Base-by-base conservation (phyloP, 169 alveolate species). In the Eimeria zaria region DNA sequence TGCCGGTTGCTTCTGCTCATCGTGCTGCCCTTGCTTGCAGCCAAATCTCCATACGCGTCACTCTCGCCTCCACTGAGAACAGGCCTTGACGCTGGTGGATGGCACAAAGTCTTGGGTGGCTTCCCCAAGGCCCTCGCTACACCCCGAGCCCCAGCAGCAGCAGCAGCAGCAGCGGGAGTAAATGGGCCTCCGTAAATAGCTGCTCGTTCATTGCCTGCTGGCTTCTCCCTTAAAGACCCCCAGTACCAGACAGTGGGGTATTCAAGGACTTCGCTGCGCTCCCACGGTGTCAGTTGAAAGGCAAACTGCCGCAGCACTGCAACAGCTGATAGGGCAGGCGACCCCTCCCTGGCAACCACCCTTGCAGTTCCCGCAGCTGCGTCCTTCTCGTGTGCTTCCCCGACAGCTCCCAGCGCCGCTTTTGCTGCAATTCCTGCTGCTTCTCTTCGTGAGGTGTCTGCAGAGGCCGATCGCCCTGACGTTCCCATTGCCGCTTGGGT, bases 201-300 rank as follows among this genome's bases (percentile, higher is more conserved):
- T 41, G 89, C 89, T 11, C 41, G 58, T 55, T 55, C 91, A 9
- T n/a, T 44, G 44, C 76, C 91, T 44, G 91, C 78, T 33, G 91
- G 91, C 62, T 22, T 84, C 53, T 55, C 78, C 76, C 91, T 22
- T 30, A 33, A 22, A 44, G 91, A 30, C 4, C 95, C 95, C 95
- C 95, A 90, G 33, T 90, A 90, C 90, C 81, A 90, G 14, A 90
- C 89, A 51, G 39, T 58, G 20, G 62, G 90, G 58, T 58, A 71
- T 33, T 76, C 95, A 22, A 90, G 89, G 53, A 69, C 80, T 90
- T 90, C 95, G 11, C 44, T 41, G 30, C 80, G 76, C 39, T 90
- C 95, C 60, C 81, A 90, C 24, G 51, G 60, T 20, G 90, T 90
- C 11, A 90, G 67, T 46, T 80, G 89, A 46, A 46, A 80, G 8